These are phyloP conservation scores for Scytalidium lignicola DNA, from an alignment of 2,329 filamentous ascomycete species.

Conservation along the genomic window DNA sequence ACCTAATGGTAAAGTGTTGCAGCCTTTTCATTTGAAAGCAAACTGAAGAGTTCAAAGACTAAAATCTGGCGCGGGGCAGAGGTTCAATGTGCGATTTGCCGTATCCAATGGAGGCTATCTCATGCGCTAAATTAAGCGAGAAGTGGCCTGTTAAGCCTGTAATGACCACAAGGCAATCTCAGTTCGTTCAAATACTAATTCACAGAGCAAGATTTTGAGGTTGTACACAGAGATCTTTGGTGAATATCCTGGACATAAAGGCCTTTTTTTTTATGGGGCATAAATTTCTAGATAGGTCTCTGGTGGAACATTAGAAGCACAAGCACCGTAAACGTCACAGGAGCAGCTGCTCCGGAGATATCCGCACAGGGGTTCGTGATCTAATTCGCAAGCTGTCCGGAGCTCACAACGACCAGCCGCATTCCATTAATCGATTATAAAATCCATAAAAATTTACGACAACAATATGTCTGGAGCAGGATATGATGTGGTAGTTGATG, in stretches of 20 bases:
- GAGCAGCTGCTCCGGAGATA: neutral
- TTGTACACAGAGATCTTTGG: no score
- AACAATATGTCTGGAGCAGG: conserved; percentile 48
- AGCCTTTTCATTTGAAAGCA: no score
- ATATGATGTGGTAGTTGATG: conserved; percentile 96
- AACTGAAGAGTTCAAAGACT: neutral
- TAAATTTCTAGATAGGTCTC: no score
- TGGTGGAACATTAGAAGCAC: no score
- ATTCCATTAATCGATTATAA: neutral
- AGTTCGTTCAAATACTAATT: no score
- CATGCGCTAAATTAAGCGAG: neutral
- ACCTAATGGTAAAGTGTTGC: no score
- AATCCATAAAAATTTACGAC: conserved; percentile 1
- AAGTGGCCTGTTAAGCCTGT: neutral
- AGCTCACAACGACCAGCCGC: conserved; percentile 5
- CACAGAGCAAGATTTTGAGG: no score
- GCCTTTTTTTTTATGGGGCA: no score
- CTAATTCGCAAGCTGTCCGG: conserved; percentile 18
- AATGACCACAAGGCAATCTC: neutral
- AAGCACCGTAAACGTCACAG: neutral
- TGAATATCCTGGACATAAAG: no score
- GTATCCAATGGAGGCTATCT: neutral
- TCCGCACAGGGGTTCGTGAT: neutral
- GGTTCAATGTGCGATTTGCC: neutral
- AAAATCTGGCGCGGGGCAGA: neutral